Conservation (phyloP, 1,139 yeast genomes). For the Pichia sp. region DNA sequence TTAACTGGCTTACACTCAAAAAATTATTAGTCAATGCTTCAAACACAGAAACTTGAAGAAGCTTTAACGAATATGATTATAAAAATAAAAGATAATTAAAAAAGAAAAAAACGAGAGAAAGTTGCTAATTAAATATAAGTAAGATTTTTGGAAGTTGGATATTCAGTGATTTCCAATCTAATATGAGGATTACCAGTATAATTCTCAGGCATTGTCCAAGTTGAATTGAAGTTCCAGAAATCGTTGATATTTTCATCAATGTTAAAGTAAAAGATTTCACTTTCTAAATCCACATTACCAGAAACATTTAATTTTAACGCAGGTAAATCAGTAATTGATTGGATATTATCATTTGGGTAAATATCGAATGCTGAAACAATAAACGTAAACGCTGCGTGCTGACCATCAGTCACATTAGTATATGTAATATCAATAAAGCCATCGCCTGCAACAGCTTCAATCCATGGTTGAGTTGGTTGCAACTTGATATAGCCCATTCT, state of each 20-base stretch:
- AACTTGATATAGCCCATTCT: conserved; percentile 4
- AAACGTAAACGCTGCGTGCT: conserved; percentile 1
- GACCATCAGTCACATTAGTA: conserved; percentile 4
- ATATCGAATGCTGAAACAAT: conserved; percentile 6
- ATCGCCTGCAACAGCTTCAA: conserved; percentile 7
- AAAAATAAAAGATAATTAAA: too few relatives aligned
- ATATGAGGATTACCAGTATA: conserved; percentile 1
- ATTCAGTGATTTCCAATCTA: conserved; percentile 1
- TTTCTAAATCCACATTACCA: conserved; percentile 4
- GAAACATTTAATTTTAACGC: conserved; percentile 4
- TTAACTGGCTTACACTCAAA: too few relatives aligned
- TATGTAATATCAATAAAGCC: conserved; percentile 5
- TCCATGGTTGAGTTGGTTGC: conserved; percentile 6
- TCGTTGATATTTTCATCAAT: conserved; percentile 2
- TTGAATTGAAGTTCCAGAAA: conserved; percentile 4
- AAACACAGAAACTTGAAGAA: too few relatives aligned
- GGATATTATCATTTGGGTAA: conserved; percentile 4
- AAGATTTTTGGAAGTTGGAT: not conserved
- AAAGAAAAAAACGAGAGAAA: too few relatives aligned
- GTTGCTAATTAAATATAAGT: too few relatives aligned
- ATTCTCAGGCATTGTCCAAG: not conserved
- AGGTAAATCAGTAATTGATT: conserved; percentile 1
- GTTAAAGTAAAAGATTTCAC: conserved; percentile 3
- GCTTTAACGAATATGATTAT: too few relatives aligned
- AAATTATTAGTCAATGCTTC: too few relatives aligned